phyloP scores from a whole-genome alignment of 805 yeast species.

The Zygotorulaspora sp. region DNA sequence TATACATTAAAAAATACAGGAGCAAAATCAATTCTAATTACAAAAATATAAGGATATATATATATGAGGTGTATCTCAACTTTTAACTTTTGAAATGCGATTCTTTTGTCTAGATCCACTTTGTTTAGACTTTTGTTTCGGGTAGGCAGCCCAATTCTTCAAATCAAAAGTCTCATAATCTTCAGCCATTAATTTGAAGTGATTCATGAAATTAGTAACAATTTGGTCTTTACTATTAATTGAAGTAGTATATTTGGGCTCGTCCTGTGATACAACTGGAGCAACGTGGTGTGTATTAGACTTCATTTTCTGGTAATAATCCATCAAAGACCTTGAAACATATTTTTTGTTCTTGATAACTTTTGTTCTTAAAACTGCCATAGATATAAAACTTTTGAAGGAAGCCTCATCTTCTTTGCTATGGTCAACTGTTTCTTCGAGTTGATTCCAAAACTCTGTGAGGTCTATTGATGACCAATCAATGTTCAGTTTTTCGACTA shows the following conservation, averaged over 20 bases:
- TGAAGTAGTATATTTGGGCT: neutral
- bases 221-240: slow-evolving; percentile 14
- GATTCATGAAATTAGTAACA: slow-evolving; percentile 25
- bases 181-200: slow-evolving; percentile 29
- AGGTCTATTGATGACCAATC: slow-evolving; percentile 22
- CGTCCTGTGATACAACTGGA: slow-evolving; percentile 2
- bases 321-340: slow-evolving; percentile 11
- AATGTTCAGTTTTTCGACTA: slow-evolving; percentile 19
- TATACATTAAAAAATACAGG: too few species aligned
- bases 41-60: neutral
- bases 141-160: slow-evolving; percentile 12
- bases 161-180: slow-evolving; percentile 30
- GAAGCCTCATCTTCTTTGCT: slow-evolving; percentile 11
- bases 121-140: slow-evolving; percentile 5
- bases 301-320: slow-evolving; percentile 15
- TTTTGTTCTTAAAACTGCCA: slow-evolving; percentile 24
- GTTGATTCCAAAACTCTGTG: slow-evolving; percentile 20
- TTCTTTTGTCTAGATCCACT: slow-evolving; percentile 9
- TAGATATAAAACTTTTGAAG: slow-evolving; percentile 23
- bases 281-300: neutral
- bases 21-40: neutral
- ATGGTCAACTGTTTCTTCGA: slow-evolving; percentile 9
- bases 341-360: slow-evolving; percentile 18
- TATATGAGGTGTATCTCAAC: slow-evolving; percentile 2
- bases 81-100: slow-evolving; percentile 13